Evolutionary conservation across 208 protist species (phyloP), one percentile per base, ranked within the genome.

Genomic region (Leishmania braziliensis): DNA sequence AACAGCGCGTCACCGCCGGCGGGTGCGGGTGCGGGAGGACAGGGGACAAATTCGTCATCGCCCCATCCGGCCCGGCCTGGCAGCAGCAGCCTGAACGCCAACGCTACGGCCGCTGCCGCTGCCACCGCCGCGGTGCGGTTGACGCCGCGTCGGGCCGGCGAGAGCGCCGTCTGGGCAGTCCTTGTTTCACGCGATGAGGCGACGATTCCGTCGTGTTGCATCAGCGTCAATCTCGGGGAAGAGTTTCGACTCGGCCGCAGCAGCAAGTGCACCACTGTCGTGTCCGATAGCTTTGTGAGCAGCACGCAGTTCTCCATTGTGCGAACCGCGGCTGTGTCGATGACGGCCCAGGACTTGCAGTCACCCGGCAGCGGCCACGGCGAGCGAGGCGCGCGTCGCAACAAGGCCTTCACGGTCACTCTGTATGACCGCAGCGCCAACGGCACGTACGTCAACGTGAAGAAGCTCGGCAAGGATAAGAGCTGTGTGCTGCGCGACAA

Each of bases 391-490:
- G 46, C 79, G 23, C 82, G 74, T 29, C 78, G 84, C 43, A 75
- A 46, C 77, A 83, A 80, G 39, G 5, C 74, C 29, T 89, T 86
- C 65, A 83, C 84, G 16, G 81, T 94, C 12, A 88, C 80, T 23
- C 81, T 98, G 12, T 78, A 86, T 58, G 95, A 98, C 82, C 78
- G 83, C 69, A 98, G 95, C 76, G 91, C 87, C 29, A 96, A 98
- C 85, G 95, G 95, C 46, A 98, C 95, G 36, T 96, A 94, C 77
- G 95, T 98, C 14, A 97, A 98, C 80, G 92, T 96, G 51, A 96
- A 95, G 84, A 90, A 91, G 70, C 86, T 98, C 60, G 92, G 93
- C 39, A 96, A 96, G 75, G 93, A 92, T 54, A 91, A 89, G 78
- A 88, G 75, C 33, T 94, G 87, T 63, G 76, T 92, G 5, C 84